Conservation (phyloP, 441 rosid species). For the Pelargonium australe region DNA sequence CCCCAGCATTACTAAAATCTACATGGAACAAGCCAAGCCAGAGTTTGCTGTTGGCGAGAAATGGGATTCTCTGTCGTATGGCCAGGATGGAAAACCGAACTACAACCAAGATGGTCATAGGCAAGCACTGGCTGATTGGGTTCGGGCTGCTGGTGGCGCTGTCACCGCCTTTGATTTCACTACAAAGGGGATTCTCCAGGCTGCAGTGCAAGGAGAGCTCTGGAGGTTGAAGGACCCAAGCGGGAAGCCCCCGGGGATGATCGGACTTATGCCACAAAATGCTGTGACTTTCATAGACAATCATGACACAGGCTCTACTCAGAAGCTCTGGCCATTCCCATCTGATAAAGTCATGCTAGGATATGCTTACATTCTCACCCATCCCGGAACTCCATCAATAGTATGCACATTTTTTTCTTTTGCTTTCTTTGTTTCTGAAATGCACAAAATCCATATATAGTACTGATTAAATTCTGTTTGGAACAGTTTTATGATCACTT, state of each 20-base stretch:
- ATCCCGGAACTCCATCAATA: conserved; percentile 67
- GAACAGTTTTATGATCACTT: conserved; percentile 65
- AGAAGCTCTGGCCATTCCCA: conserved; percentile 58
- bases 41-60: conserved; percentile 77
- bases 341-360: conserved; percentile 84
- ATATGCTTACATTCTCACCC: conserved; percentile 80
- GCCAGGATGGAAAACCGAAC: conserved; percentile 40
- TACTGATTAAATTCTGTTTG: too few species aligned
- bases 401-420: not conserved
- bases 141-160: conserved; percentile 48
- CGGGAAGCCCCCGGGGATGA: conserved; percentile 74
- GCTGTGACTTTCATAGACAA: conserved; percentile 84
- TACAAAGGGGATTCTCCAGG: conserved; percentile 69
- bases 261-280: conserved; percentile 53
- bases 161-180: conserved; percentile 74
- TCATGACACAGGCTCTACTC: conserved; percentile 77
- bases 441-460: not conserved
- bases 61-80: conserved; percentile 52
- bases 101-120: conserved; percentile 53
- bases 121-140: conserved; percentile 45
- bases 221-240: conserved; percentile 65
- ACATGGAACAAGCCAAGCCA: conserved; percentile 44
- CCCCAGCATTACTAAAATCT: conserved; percentile 44
- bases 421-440: not conserved
- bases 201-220: conserved; percentile 61